phyloP scores from a whole-genome alignment of 805 yeast species.

The Ogataea pilisensis region DNA sequence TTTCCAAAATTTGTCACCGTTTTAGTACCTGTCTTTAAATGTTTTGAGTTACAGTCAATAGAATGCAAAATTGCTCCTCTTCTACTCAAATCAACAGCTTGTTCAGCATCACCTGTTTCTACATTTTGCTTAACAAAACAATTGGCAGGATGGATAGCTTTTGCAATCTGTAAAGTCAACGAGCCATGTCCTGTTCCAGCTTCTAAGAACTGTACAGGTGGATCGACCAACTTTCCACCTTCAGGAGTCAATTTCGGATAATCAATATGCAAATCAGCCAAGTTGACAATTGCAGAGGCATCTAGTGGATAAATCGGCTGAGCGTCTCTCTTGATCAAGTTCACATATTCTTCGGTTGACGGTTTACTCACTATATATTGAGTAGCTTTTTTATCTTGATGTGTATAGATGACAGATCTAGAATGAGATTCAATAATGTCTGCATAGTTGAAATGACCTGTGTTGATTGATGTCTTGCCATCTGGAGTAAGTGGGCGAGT shows the following conservation, averaged over 20 bases:
- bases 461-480: constrained; percentile 16
- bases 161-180: constrained; percentile 39
- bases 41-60: constrained; percentile 37
- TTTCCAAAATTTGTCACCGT: constrained; percentile 37
- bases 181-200: constrained; percentile 59
- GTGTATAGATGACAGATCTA: constrained; percentile 27
- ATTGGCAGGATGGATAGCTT: constrained; percentile 41
- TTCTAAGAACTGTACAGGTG: constrained; percentile 41
- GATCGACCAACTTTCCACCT: constrained; percentile 7
- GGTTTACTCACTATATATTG: constrained; percentile 36
- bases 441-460: constrained; percentile 33
- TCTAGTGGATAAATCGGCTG: constrained; percentile 50
- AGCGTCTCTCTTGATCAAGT: constrained; percentile 38
- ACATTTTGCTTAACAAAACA: constrained; percentile 23
- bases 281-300: constrained; percentile 42
- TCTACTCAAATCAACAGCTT: constrained; percentile 10
- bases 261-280: constrained; percentile 45
- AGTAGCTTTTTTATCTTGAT: constrained; percentile 12
- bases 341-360: constrained; percentile 45
- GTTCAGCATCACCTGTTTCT: constrained; percentile 1
- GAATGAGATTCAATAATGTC: constrained; percentile 37
- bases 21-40: constrained; percentile 38
- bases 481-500: constrained; percentile 28
- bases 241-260: constrained; percentile 27
- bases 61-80: constrained; percentile 46